phyloP scores from a whole-genome alignment of 495 filamentous ascomycete genomes.

The Penicillium argentinense region DNA sequence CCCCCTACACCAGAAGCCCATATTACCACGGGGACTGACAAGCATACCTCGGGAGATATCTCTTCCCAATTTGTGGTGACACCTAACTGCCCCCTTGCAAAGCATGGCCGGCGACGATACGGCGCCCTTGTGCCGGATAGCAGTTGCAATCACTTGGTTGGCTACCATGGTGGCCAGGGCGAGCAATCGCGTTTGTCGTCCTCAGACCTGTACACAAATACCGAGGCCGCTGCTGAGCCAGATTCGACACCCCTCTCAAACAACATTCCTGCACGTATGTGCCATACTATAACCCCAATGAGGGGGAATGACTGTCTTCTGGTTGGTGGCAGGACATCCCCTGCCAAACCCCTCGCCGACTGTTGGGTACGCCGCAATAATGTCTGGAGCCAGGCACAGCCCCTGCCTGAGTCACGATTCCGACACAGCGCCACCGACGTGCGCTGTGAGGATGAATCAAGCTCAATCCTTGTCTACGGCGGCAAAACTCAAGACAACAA shows the following conservation, averaged over 20 bases:
- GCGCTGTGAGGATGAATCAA: slow-evolving; percentile 35
- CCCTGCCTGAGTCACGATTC: slow-evolving; percentile 65
- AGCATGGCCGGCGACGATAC: slow-evolving; percentile 36
- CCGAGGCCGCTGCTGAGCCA: slow-evolving; percentile 20
- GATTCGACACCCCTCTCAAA: slow-evolving; percentile 32
- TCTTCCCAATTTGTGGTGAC: slow-evolving; percentile 23
- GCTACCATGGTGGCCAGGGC: slow-evolving; percentile 63
- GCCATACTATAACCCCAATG: slow-evolving; percentile 70
- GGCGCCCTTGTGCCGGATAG: slow-evolving; percentile 43
- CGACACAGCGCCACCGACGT: slow-evolving; percentile 63
- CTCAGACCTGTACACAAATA: slow-evolving; percentile 55
- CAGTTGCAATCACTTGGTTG: slow-evolving; percentile 34
- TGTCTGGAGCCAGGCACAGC: slow-evolving; percentile 60
- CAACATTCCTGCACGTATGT: slow-evolving; percentile 60
- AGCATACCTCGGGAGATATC: not conserved
- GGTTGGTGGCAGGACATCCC: slow-evolving; percentile 77
- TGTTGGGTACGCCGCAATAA: slow-evolving; percentile 68
- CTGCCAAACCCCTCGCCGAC: slow-evolving; percentile 61
- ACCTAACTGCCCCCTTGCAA: slow-evolving; percentile 12
- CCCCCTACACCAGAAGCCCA: not conserved
- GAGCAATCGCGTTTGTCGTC: slow-evolving; percentile 57
- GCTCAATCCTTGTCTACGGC: slow-evolving; percentile 62
- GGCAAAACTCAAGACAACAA: slow-evolving; percentile 60
- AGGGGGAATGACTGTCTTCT: slow-evolving; percentile 53
- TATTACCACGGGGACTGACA: not conserved